A percentile compares a stretch with the other conserved stretches of the same genome.
Conservation (phyloP, 179 eudicot genomes). For the Heliamphora ciliata region DNA sequence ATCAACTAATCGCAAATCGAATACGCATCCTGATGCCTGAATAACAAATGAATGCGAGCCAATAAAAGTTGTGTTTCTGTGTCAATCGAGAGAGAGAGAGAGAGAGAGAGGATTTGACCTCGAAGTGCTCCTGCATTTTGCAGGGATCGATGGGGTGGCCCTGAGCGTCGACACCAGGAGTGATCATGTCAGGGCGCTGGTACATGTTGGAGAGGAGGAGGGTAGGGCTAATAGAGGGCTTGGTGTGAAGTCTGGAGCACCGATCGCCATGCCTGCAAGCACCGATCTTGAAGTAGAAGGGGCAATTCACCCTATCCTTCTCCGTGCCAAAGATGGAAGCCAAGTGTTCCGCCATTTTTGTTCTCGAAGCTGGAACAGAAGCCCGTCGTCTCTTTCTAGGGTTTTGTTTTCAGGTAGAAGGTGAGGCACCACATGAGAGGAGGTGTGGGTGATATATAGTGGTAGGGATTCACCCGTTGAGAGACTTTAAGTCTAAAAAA, state of each 20-base stretch:
- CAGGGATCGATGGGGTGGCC: constrained; percentile 77
- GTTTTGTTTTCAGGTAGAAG: neutral
- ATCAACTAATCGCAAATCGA: neutral
- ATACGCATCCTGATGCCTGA: neutral
- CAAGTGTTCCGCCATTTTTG: constrained; percentile 76
- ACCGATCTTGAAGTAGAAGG: constrained; percentile 93
- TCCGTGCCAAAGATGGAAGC: constrained; percentile 25
- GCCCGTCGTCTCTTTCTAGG: neutral
- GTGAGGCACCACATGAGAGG: neutral
- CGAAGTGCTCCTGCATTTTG: constrained; percentile 54
- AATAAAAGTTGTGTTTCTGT: neutral
- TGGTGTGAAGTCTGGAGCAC: constrained; percentile 83
- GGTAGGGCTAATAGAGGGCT: constrained; percentile 85
- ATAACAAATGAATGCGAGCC: neutral
- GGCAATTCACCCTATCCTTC: constrained; percentile 36
- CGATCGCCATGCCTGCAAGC: constrained; percentile 91
- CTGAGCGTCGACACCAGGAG: constrained; percentile 87
- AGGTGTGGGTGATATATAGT: neutral
- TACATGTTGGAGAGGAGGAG: constrained; percentile 80
- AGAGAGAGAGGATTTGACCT: constrained; percentile 15
- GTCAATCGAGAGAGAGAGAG: neutral
- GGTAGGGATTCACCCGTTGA: too few species aligned
- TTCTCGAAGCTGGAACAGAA: neutral
- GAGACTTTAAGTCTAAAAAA: too few species aligned
- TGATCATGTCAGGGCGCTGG: constrained; percentile 83